Base-by-base conservation (phyloP, 2,329 filamentous ascomycete genomes). In the Metarhizium rileyi region DNA sequence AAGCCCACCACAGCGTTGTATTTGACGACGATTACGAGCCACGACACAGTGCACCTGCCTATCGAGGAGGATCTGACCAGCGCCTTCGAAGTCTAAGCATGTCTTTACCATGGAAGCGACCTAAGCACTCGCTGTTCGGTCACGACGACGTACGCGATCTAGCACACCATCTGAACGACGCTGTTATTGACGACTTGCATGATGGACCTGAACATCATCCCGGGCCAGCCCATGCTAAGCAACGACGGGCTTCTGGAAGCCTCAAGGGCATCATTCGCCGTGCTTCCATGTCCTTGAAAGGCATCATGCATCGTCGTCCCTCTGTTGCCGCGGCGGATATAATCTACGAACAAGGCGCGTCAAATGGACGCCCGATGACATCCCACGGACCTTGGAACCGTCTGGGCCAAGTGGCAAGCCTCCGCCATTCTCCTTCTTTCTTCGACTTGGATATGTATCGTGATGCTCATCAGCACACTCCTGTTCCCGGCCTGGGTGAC, bases 261-360 rank as follows among this genome's bases (percentile, higher is more conserved):
- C 60, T 81, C 50, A 77, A 73, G 59, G 71, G 73, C 44, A 76
- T 74, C 53, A 67, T 81, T 46, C 73, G 77, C 23, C 69, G 78
- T 9, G 78, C 78, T 0, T 81, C 78, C 3, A 57, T 78, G 47
- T 77, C 75, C 8, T 59, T 81, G 46, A 74, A 74, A 57, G 73
- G 72, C 28, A 72, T 80, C 28, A 73, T 77, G 7, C 69, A 74
- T 47, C 67, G 75, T 36, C 70, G 75, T 44, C 66, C 71, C 5
- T 75, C 74, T 1, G 58, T 69, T 23, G 63, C 66, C 2, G 61
- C 62, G 5, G 56, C 65, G 48, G 57, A 66, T n/a, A 52, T 59
- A 30, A 52, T 57, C 20, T 42, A 58, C n/a, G 59, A 66, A 25
- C 58, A 63, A 61, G 49, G 48, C 55, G 30, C 42, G 54, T 48